Evolutionary conservation across 192 early-diverging fungal species (phyloP), one percentile per base, ranked within the genome.

Genomic region (Umbelopsis ramanniana): DNA sequence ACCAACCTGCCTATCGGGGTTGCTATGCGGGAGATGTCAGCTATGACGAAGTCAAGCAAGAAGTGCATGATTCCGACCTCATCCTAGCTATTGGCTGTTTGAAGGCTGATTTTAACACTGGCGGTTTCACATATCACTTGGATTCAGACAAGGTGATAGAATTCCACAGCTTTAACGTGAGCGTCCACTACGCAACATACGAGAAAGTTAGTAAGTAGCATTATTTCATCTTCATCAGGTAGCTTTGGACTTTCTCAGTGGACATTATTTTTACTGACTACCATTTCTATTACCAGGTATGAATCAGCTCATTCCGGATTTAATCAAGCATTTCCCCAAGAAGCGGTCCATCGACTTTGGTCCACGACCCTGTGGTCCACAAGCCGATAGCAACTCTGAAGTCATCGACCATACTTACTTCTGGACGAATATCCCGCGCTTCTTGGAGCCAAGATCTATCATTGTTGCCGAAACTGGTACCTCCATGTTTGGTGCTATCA

Each of bases 31-130:
- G 84, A 21, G 45, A 68, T 26, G 70, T 84, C 23, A 77, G 80
- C 9, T 72, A 81, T 22, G 66, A 52, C 14, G 67, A 76, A 9
- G 60, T 84, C 21, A 45, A 68, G 46, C 37, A 75, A 12, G 84
- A 82, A 66, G 74, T 85, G n/a, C 45, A 75, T 48, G 19, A 57
- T 3, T 33, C 75, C 8, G 83, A 85, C 66, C 67, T 84, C 38
- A 77, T 85, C 43, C 24, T 85, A 15, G 74, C 74, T 23, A 46
- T 85, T 48, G 84, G 84, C 11, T 55, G 80, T 2, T 67, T 84
- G 67, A 80, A 84, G 43, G 68, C 80, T 33, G 84, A 85, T 76
- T 84, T 80, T 69, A 85, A 85, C 46, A 85, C 84, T 2, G 84
- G 84, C 72, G 83, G 83, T 23, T 84, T 84, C 73, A 83, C 83